Base-by-base conservation (phyloP, 1,284 basidiomycete genomes). In the Phellinidium pouzarii region DNA sequence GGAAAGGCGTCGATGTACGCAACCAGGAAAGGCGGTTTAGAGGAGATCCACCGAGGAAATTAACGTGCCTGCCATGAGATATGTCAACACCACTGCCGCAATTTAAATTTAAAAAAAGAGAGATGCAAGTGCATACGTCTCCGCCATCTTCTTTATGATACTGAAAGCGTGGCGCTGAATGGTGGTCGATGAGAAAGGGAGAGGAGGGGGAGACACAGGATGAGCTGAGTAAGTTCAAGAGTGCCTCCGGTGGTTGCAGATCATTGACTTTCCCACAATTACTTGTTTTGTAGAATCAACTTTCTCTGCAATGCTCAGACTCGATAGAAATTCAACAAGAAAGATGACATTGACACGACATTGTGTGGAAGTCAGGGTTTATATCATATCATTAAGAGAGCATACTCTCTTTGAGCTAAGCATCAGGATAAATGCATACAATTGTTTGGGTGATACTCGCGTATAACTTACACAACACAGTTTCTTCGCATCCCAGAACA, bases 21-120 rank as follows among this genome's bases (percentile, higher is more conserved):
- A 93, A 75, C 85, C 91, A 95, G 0, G 89, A 85, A 23, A 94
- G 75, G 31, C 92, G 82, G 67, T 94, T 95, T 37, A 94, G 72
- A 14, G 90, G 87, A 12, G 86, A 87, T 46, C 89, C 90, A 46
- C 80, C 75, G 62, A 85, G 81, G 70, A 84, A 82, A 65, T 87
- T 87, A 58, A 76, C 62, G 59, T 65, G 64, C 48, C 68, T 71
- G 27, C 17, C 29, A 12, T 11, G 31, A 34, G 12, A 40, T 17
- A 17, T 17, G 37, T 2, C 2, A 40, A 40, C 14, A n/a, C n/a
- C 14, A 14, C 9, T 14, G 31, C 29, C 14, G 31, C 31, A 14
- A 17, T 40, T 11, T 40, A 20, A n/a, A 20, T 40, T 40, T 8
- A 40, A 7, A n/a, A n/a, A n/a, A n/a, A n/a, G 19, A 17, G 19